Evolutionary conservation across 441 rosid genomes (phyloP).

Genomic region (Populus hybrid): DNA sequence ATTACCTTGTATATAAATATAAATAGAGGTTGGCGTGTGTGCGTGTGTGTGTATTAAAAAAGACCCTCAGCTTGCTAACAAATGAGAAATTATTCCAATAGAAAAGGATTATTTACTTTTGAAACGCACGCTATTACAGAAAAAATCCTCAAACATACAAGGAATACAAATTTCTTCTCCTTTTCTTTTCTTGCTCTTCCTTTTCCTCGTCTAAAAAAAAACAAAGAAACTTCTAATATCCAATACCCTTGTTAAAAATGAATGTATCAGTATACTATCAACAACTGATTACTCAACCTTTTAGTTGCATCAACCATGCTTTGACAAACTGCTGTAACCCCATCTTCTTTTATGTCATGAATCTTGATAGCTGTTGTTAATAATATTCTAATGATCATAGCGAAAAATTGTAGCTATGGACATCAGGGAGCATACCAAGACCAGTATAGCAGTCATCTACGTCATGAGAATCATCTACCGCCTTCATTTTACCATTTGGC

Average conservation of each 20-base stretch:
- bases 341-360: background rate
- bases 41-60: too few species aligned
- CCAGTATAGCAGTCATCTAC: slow-evolving; percentile 36
- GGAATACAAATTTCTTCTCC: background rate
- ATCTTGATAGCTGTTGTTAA: background rate
- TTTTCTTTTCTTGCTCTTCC: background rate
- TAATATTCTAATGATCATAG: background rate
- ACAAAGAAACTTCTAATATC: background rate
- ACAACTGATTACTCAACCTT: background rate
- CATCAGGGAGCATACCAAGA: slow-evolving; percentile 38
- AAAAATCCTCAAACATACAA: background rate
- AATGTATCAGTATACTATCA: background rate
- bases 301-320: background rate
- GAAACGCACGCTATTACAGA: background rate
- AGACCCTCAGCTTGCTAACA: too few species aligned
- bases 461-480: slow-evolving; percentile 12
- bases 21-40: too few species aligned
- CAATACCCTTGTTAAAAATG: background rate
- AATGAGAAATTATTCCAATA: background rate
- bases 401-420: slow-evolving; percentile 28
- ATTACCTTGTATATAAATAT: too few species aligned
- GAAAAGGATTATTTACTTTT: background rate
- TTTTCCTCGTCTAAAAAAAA: background rate
- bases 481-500: background rate
- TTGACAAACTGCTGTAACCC: background rate